Conservation (phyloP, 2,329 filamentous ascomycete species). For the Scytalidium lignicola region DNA sequence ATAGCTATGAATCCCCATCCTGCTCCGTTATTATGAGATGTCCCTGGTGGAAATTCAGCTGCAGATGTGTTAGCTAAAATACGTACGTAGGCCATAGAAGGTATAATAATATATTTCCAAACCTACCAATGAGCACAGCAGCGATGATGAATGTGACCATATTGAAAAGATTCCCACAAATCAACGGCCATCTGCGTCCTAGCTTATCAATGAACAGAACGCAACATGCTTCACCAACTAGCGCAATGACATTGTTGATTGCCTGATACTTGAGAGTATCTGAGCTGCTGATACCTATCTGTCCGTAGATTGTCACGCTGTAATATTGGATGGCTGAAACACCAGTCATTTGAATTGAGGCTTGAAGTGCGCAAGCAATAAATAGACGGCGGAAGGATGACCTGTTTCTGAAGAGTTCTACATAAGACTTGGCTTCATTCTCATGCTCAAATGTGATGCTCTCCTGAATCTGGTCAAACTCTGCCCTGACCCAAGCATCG, state of each 20-base stretch:
- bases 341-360: conserved; percentile 62
- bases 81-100: neutral
- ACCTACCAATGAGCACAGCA: conserved; percentile 39
- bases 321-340: conserved; percentile 62
- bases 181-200: conserved; percentile 68
- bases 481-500: conserved; percentile 57
- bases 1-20: conserved; percentile 71
- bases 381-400: conserved; percentile 60
- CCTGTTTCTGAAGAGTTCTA: conserved; percentile 53
- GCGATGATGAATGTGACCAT: conserved; percentile 68
- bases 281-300: conserved; percentile 53
- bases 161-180: conserved; percentile 66
- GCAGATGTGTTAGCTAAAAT: conserved; percentile 5
- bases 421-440: conserved; percentile 56
- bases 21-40: conserved; percentile 45
- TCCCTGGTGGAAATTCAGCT: conserved; percentile 54
- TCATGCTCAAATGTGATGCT: conserved; percentile 56
- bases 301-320: conserved; percentile 49
- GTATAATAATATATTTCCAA: neutral
- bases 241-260: conserved; percentile 58
- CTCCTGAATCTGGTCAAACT: conserved; percentile 61
- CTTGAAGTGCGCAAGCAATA: conserved; percentile 55
- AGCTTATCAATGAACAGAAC: conserved; percentile 61
- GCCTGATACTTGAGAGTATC: conserved; percentile 60
- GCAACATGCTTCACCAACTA: conserved; percentile 54